Evolutionary conservation across 768 basidiomycete species (phyloP).

Genomic region (Rickenella mellea): DNA sequence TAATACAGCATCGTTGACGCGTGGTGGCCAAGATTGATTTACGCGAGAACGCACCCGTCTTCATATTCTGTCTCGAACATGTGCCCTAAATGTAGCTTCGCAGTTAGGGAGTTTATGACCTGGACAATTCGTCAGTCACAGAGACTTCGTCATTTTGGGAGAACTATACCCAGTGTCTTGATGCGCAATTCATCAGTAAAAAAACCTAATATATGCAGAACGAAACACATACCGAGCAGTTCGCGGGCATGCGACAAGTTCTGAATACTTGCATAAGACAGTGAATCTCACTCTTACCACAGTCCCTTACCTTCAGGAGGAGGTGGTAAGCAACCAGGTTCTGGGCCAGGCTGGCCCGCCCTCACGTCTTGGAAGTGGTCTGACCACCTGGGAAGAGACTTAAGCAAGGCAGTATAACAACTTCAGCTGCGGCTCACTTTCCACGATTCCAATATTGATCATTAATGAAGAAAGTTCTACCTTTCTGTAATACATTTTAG

Average conservation of each 20-base stretch:
- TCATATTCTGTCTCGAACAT: constrained; percentile 48
- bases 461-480: constrained; percentile 58
- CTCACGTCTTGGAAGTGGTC: constrained; percentile 56
- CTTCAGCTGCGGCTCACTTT: constrained; percentile 30
- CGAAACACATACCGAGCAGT: constrained; percentile 41
- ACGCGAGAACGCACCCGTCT: constrained; percentile 41
- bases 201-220: constrained; percentile 1
- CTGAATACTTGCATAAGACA: constrained; percentile 22
- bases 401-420: constrained; percentile 1
- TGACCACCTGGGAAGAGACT: constrained; percentile 37
- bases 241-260: constrained; percentile 66
- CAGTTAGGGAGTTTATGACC: constrained; percentile 57
- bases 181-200: constrained; percentile 8
- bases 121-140: constrained; percentile 12
- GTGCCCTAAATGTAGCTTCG: constrained; percentile 54
- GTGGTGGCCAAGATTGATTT: constrained; percentile 2
- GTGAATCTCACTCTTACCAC: constrained; percentile 5
- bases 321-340: constrained; percentile 53
- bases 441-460: constrained; percentile 70
- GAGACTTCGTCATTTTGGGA: background rate
- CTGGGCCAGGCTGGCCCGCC: constrained; percentile 46
- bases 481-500: constrained; percentile 28
- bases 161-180: constrained; percentile 50
- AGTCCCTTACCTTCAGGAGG: constrained; percentile 46
- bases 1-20: constrained; percentile 13